Base-by-base conservation (phyloP, 805 yeast species). In the Candida jianshihensis region DNA sequence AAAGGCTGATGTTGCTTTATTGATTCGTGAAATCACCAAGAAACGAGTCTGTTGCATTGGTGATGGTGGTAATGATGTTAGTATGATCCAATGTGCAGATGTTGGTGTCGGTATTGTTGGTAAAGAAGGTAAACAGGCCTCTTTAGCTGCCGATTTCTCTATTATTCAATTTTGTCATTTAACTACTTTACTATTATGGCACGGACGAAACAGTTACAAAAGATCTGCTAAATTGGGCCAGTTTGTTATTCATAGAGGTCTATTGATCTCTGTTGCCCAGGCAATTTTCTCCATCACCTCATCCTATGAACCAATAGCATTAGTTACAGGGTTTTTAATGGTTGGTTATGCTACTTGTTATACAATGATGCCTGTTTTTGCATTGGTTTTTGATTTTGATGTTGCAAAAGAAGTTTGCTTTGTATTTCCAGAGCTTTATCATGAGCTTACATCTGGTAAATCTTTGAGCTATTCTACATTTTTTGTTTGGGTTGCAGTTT, bases 31-130 rank as follows among this genome's bases (percentile, higher is more conserved):
- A 40, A 62, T 75, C 21, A 92, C 97, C 0, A 85, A 86, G 5
- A 86, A 85, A 53, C 67, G 98, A 35, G 97, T 90, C 3, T 90
- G 97, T 47, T 92, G 97, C 54, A 94, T 92, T 47, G 99, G 99
- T 38, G 99, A 92, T 60, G 99, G 99, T 51, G 99, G 99, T 50
- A 92, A 92, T 53, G 99, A 92, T 61, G 99, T 92, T 24, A 84
- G 95, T 49, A 92, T 92, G 99, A 92, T 92, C 47, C 98, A 92
- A 61, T 82, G 94, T 47, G 98, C 99, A 1, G 96, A 94, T 64
- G 96, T 92, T 9, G 99, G 99, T 41, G 95, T 92, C 20, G 99
- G 99, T 38, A 92, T 92, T 47, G 98, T 92, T 16, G 99, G 99
- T 26, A 92, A 92, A 59, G 99, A 92, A 58, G 99, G 99, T 25